Base-by-base conservation (phyloP, 805 yeast species). In the Zygotorulaspora sp. region DNA sequence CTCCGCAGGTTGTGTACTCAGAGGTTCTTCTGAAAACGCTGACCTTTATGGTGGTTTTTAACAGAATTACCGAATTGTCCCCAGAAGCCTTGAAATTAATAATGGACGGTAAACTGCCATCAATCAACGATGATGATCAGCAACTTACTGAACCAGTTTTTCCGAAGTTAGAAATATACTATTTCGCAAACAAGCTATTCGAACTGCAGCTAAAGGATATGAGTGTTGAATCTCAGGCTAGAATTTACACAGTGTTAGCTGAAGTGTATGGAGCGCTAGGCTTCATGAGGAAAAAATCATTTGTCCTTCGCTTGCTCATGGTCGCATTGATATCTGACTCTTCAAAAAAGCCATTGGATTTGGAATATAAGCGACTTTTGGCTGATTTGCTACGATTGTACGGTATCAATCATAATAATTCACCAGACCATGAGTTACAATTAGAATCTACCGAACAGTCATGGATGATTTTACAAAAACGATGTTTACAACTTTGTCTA, bases 1-100 rank as follows among this genome's bases (percentile, higher is more conserved):
- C 82, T 0, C 97, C 97, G 0, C 90, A 80, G 42, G 61, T 82
- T 1, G 88, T 88, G 0, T 83, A 78, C 46, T 77, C 83, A 29
- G 96, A 87, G 47, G 70, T 81, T 2, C 66, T 83, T 2, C 48
- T 88, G 21, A 69, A 96, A 42, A 74, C 71, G 35, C 63, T 80
- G 15, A 77, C 77, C 38, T 71, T 84, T 36, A 72, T 83, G 71
- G 69, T 80, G 1, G 57, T 67, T 7, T 57, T 78, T 4, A 69
- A 69, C 44, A 53, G 71, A 2, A 73, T 75, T 22, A 75, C 75
- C 6, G 74, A 72, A 4, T 59, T 79, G 43, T 67, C 69, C 15
- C 50, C 60, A 1, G 55, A 55, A 0, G 64, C 71, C 1, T 55
- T 77, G 22, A 65, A 70, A 5, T 58, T 67, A 10, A 62, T 80